phyloP scores from a whole-genome alignment of 805 yeast species.

The Diddensiella transvaalensis region DNA sequence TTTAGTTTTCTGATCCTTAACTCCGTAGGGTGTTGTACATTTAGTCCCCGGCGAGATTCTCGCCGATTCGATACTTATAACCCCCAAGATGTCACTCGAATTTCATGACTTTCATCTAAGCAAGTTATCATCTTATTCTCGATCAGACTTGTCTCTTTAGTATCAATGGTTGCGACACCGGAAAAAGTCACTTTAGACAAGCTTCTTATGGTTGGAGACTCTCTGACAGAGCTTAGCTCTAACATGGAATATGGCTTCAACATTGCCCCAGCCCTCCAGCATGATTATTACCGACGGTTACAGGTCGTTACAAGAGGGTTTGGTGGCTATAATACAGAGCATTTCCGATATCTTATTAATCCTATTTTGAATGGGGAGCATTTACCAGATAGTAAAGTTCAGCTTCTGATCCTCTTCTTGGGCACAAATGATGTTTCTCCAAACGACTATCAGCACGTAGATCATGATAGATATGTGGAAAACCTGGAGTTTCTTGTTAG shows the following conservation, averaged over 20 bases:
- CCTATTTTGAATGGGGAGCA: conserved; percentile 44
- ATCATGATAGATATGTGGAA: conserved; percentile 43
- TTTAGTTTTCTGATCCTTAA: background rate
- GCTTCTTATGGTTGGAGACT: conserved; percentile 65
- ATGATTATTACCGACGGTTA: conserved; percentile 45
- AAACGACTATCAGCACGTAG: conserved; percentile 45
- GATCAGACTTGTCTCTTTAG: too few relatives aligned
- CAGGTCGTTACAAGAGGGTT: conserved; percentile 74
- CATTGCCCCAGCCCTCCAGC: conserved; percentile 48
- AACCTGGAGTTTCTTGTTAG: conserved; percentile 48
- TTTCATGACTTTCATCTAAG: too few relatives aligned
- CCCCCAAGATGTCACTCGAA: too few relatives aligned
- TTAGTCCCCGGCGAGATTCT: background rate
- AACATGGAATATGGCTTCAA: conserved; percentile 42
- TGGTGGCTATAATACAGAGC: conserved; percentile 69
- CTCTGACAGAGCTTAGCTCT: conserved; percentile 57
- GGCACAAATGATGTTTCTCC: conserved; percentile 75
- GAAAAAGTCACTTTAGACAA: conserved; percentile 29
- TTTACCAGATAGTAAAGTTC: conserved; percentile 6
- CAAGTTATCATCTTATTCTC: too few relatives aligned
- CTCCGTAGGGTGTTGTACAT: background rate
- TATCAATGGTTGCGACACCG: background rate
- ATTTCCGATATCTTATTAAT: conserved; percentile 51
- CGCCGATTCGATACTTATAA: background rate
- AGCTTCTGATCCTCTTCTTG: conserved; percentile 55